Percentiles rank a stretch among this genome's conserved stretches.
phyloP scores from a whole-genome alignment of 768 basidiomycete genomes.

The Podaxis mareebaensis region DNA sequence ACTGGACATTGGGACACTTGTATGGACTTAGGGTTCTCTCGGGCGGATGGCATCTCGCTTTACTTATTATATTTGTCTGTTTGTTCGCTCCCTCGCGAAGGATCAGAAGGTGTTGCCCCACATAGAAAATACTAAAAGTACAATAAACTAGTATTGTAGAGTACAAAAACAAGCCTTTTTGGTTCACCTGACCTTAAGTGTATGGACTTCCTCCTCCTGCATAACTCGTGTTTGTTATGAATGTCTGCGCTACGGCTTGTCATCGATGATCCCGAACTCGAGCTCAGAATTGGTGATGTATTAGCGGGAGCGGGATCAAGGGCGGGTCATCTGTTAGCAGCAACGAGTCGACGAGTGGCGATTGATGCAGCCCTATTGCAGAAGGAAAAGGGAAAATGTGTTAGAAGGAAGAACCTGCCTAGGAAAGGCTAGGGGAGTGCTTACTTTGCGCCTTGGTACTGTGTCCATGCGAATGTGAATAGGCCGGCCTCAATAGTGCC shows the following conservation, averaged over 20 bases:
- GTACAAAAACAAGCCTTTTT: background rate
- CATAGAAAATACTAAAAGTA: conserved; percentile 2
- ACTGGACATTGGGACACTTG: background rate
- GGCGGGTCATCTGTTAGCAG: background rate
- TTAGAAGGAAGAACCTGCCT: background rate
- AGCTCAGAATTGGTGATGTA: background rate
- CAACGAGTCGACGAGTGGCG: background rate
- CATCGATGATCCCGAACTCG: background rate
- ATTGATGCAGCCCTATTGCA: background rate
- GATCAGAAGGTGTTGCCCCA: no score
- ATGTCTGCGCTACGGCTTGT: background rate
- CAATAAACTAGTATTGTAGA: conserved; percentile 6
- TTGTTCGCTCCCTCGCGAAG: no score
- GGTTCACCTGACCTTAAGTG: background rate
- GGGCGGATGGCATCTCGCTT: no score
- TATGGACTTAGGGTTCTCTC: background rate
- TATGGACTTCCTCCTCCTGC: background rate
- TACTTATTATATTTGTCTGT: no score
- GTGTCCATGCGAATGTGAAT: conserved; percentile 28
- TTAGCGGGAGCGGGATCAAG: background rate
- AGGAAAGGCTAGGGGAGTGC: background rate
- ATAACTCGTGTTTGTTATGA: background rate
- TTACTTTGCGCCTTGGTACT: conserved; percentile 27
- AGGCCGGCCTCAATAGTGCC: conserved; percentile 32
- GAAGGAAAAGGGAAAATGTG: background rate